Base-by-base conservation (phyloP, 176 grass and related monocot species). In the Zoysia japonica region DNA sequence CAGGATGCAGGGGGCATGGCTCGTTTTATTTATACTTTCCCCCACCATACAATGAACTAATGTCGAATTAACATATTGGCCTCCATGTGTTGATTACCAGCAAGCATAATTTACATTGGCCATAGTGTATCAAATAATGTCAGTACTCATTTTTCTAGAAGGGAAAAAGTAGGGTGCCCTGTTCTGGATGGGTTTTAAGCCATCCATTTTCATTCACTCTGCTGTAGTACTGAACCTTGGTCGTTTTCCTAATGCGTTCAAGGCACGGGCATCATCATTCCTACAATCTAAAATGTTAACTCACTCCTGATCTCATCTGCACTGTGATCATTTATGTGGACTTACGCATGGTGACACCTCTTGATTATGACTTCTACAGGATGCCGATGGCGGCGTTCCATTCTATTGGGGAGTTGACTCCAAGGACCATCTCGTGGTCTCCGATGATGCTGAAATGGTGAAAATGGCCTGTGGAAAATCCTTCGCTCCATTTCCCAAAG, bases 401-500 rank as follows among this genome's bases (percentile, higher is more conserved):
- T 81, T 96, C 84, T 92, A 83, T 72, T 96, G 93, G 90, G 93
- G 89, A 16, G 81, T 70, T 28, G 85, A 92, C 49, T 70, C 85
- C 3, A 85, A 79, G 10, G 82, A 63, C 12, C 87, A 38, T 65
- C 81, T 92, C 43, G 85, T 96, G 59, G 74, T 90, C 7, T 96
- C 89, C 14, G 87, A 96, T 61, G 89, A 92, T 17, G 19, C 44
- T 8, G 87, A 96, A 70, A 69, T 88, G 17, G 78, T 95, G 51
- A 86, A 81, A 68, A 85, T 72, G 11, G 70, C 77, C 4, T 95
- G 89, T 17, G 89, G 89, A 2, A 92, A 90, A 87, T 95, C 89
- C 0, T 88, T 43, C 65, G 89, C 93, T 5, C 87, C 93, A 38
- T 92, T 95, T 55, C 93, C 92, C 15, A 90, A 89, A 95, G 87